Conservation (phyloP, 495 filamentous ascomycete species). For the Lentithecium fluviatile region DNA sequence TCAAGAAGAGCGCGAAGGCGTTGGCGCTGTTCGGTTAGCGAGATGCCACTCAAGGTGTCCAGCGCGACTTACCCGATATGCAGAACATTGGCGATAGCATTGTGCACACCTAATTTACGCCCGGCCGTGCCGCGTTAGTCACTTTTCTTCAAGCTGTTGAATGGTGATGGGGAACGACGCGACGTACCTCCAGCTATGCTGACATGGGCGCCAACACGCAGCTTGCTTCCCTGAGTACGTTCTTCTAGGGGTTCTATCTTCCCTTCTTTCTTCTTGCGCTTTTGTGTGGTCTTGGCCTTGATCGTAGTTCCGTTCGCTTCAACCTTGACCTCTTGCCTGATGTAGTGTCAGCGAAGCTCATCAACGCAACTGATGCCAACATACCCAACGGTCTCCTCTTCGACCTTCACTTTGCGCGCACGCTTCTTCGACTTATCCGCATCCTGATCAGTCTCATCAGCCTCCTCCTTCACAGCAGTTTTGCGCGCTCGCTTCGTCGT, state of each 20-base stretch:
- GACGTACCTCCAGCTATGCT: constrained; percentile 57
- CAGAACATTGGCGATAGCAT: constrained; percentile 74
- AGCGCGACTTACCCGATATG: constrained; percentile 60
- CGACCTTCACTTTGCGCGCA: constrained; percentile 1
- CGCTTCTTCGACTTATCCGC: constrained; percentile 1
- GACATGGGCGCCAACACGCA: constrained; percentile 91
- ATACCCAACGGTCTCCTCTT: constrained; percentile 4
- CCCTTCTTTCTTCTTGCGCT: constrained; percentile 45
- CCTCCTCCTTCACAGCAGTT: constrained; percentile 2
- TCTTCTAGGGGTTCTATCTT: constrained; percentile 60
- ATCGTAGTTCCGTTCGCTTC: constrained; percentile 37
- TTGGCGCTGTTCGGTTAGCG: constrained; percentile 62
- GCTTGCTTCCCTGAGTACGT: constrained; percentile 67
- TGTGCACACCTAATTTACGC: constrained; percentile 69
- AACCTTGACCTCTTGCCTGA: constrained; percentile 15
- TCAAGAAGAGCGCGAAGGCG: constrained; percentile 89
- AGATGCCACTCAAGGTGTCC: constrained; percentile 1
- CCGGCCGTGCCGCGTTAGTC: constrained; percentile 45
- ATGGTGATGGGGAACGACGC: neutral
- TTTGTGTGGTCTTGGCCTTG: constrained; percentile 44
- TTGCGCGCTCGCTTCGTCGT: too few species aligned
- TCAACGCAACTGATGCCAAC: neutral
- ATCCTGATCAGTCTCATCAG: neutral
- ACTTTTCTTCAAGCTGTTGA: neutral
- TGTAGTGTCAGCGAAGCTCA: too few species aligned